Percentiles rank a stretch among this genome's conserved stretches.
Evolutionary conservation across 108 stramenopile species (phyloP).

Genomic region (Cyclostephanos invisitatus): DNA sequence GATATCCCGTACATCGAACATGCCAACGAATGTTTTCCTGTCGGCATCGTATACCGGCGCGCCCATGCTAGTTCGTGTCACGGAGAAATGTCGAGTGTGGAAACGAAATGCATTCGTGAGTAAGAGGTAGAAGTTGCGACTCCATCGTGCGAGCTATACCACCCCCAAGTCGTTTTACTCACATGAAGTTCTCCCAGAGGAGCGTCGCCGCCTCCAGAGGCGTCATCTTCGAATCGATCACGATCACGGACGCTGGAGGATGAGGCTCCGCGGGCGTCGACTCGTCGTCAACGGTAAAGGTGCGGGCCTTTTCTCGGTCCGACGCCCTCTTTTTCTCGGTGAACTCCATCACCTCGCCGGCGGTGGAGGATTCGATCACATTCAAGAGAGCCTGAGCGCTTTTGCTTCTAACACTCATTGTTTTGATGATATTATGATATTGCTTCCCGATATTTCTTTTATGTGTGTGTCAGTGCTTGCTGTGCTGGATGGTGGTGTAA

Average conservation of each 20-base stretch:
- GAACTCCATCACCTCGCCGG: conserved; percentile 44
- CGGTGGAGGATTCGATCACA: conserved; percentile 32
- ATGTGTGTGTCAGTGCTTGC: no score
- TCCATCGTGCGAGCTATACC: not conserved
- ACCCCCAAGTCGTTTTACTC: not conserved
- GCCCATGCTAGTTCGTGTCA: conserved; percentile 33
- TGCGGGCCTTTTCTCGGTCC: conserved; percentile 3
- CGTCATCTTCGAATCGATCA: conserved; percentile 51
- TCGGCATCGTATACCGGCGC: conserved; percentile 52
- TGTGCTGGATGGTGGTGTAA: no score
- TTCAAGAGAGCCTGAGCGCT: conserved; percentile 38
- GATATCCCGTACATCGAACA: conserved; percentile 60
- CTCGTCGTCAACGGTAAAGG: not conserved
- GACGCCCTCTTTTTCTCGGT: conserved; percentile 24
- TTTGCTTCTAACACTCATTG: conserved; percentile 13
- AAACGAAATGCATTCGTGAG: not conserved
- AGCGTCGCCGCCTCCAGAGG: conserved; percentile 54
- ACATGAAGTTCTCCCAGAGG: conserved; percentile 50
- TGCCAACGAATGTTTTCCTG: conserved; percentile 47
- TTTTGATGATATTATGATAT: not conserved
- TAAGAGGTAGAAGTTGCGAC: not conserved
- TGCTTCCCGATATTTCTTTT: not conserved
- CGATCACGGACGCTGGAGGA: conserved; percentile 24
- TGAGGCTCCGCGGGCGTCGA: conserved; percentile 9
- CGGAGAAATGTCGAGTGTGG: not conserved